Percentiles rank a stretch among this genome's conserved stretches.
Evolutionary conservation across 192 early-diverging fungal species (phyloP).

Genomic region (Lunasporangiospora selenospora): DNA sequence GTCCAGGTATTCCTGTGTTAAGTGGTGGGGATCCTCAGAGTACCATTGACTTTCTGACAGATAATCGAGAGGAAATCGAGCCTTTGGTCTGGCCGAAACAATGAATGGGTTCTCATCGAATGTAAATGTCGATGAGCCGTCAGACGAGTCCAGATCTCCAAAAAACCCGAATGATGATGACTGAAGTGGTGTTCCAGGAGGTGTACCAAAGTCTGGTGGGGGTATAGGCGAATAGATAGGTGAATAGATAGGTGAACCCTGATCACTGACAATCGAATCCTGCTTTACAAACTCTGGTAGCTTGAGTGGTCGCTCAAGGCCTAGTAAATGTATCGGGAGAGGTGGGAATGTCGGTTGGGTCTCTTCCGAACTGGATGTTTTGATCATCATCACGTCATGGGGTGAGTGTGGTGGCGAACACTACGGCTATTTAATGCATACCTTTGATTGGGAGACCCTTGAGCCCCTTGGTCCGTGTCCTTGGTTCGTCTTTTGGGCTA

Average conservation of each 20-base stretch:
- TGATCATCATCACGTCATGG: too few relatives aligned
- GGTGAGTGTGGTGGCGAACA: too few relatives aligned
- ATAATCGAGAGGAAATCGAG: slow-evolving; percentile 35
- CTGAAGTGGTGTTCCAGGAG: slow-evolving; percentile 22
- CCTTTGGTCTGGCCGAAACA: slow-evolving; percentile 21
- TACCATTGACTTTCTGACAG: slow-evolving; percentile 47
- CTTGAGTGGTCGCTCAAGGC: slow-evolving; percentile 5
- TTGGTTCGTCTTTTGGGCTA: slow-evolving; percentile 22
- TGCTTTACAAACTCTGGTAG: slow-evolving; percentile 12
- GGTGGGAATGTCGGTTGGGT: too few relatives aligned
- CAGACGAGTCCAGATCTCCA: neutral
- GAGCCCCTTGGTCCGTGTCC: slow-evolving; percentile 18
- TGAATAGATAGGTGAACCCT: neutral
- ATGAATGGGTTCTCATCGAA: slow-evolving; percentile 41
- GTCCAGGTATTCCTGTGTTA: slow-evolving; percentile 37
- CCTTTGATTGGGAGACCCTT: slow-evolving; percentile 7
- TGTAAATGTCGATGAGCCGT: too few relatives aligned
- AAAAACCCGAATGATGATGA: neutral
- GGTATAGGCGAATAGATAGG: slow-evolving; percentile 16
- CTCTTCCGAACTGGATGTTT: too few relatives aligned
- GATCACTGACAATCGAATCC: neutral
- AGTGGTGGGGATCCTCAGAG: slow-evolving; percentile 41
- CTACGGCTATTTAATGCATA: too few relatives aligned
- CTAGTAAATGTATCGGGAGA: neutral
- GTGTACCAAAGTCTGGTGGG: slow-evolving; percentile 30